Conservation (phyloP, 352 stramenopile genomes). For the Peronosclerospora sorghi region DNA sequence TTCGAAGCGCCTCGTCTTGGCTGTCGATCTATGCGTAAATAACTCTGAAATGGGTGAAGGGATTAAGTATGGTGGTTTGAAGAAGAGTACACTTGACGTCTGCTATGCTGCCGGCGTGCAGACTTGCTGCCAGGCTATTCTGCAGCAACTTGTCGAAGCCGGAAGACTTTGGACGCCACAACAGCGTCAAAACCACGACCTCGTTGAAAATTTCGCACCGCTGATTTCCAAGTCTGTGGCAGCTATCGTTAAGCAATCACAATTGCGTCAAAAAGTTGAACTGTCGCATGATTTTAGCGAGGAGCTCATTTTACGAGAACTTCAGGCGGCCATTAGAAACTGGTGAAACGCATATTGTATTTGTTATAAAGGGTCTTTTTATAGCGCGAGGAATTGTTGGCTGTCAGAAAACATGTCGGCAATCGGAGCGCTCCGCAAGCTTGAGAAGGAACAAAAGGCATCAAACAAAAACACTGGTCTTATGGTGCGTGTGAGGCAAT, state of each 20-base stretch:
- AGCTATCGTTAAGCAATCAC: constrained; percentile 22
- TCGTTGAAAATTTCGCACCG: constrained; percentile 38
- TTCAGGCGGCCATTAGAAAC: constrained; percentile 18
- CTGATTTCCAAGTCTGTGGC: constrained; percentile 43
- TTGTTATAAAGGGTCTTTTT: not conserved
- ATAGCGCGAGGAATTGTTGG: constrained; percentile 21
- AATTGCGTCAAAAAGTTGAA: not conserved
- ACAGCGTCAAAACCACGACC: constrained; percentile 40
- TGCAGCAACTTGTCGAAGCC: constrained; percentile 37
- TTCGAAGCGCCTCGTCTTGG: constrained; percentile 28
- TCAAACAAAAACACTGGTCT: constrained; percentile 41
- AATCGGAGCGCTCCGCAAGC: constrained; percentile 67
- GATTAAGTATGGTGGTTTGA: constrained; percentile 42
- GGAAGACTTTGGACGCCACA: constrained; percentile 36
- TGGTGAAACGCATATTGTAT: constrained; percentile 19
- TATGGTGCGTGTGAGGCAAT: constrained; percentile 22
- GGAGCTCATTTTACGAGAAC: constrained; percentile 16
- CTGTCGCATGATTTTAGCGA: constrained; percentile 10
- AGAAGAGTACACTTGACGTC: constrained; percentile 44
- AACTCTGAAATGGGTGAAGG: not conserved
- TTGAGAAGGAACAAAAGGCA: constrained; percentile 80
- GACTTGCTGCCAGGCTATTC: constrained; percentile 25
- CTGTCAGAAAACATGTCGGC: constrained; percentile 52
- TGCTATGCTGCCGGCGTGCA: constrained; percentile 29
- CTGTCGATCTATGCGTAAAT: constrained; percentile 38